Evolutionary conservation across 257 asterid genomes (phyloP).

Genomic region (Solanum ossicruentum): DNA sequence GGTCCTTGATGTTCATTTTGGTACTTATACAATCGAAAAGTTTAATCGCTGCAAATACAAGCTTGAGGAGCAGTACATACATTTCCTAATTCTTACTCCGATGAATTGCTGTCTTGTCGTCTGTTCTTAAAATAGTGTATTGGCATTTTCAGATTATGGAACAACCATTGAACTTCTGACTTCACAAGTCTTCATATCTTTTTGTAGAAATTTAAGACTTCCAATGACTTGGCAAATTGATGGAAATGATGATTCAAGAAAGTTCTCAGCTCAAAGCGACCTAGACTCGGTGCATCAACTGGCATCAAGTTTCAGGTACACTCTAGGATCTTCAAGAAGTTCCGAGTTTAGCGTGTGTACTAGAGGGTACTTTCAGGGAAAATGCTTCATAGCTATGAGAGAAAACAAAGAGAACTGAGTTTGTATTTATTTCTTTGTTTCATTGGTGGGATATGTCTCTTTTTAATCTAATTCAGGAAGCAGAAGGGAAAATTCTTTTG

Average conservation of each 20-base stretch:
- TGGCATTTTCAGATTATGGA: background rate
- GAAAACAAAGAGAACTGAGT: background rate
- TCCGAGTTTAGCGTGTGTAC: background rate
- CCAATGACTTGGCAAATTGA: conserved; percentile 10
- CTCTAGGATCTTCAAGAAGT: background rate
- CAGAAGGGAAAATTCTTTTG: background rate
- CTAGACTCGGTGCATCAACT: background rate
- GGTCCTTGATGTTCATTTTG: background rate
- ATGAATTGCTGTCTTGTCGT: background rate
- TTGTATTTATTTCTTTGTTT: background rate
- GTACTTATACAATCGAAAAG: background rate
- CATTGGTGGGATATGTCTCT: background rate
- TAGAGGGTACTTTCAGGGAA: background rate
- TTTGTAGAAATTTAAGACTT: conserved; percentile 5
- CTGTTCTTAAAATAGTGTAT: background rate
- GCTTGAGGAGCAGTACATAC: conserved; percentile 10
- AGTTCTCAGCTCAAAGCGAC: background rate
- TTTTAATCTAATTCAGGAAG: background rate
- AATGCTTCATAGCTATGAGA: background rate
- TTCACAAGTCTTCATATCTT: background rate
- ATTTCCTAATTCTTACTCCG: background rate
- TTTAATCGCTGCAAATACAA: conserved; percentile 2
- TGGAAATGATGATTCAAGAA: background rate
- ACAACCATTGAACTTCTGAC: background rate
- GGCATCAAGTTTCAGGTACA: background rate